A percentile compares a stretch with the other conserved stretches of the same genome.
phyloP scores from a whole-genome alignment of 441 rosid species.

The Macaranga tanarius region DNA sequence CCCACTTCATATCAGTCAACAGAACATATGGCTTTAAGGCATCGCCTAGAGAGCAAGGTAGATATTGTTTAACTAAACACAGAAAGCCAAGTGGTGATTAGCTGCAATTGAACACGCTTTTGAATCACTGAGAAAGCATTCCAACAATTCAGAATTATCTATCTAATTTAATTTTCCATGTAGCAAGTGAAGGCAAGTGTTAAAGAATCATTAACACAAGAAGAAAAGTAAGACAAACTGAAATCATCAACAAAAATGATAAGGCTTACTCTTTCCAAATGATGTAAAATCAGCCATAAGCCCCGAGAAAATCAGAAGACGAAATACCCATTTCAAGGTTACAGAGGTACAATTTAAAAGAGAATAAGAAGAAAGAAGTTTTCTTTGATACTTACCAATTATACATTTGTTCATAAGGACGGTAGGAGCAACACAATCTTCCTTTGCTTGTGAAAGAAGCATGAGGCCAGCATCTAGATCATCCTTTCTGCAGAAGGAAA shows the following conservation, averaged over 20 bases:
- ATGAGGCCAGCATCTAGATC: constrained; percentile 65
- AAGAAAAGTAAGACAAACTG: background rate
- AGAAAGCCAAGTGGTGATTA: background rate
- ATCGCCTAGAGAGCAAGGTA: background rate
- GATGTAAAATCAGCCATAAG: constrained; percentile 1
- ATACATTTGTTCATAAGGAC: constrained; percentile 67
- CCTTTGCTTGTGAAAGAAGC: constrained; percentile 72
- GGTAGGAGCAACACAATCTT: constrained; percentile 58
- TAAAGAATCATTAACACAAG: background rate
- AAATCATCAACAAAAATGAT: background rate
- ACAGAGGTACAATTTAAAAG: background rate
- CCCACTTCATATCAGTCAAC: background rate
- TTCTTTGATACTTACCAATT: constrained; percentile 51
- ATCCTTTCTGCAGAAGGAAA: constrained; percentile 55
- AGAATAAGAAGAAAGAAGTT: background rate
- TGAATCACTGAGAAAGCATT: background rate
- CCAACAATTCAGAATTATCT: background rate
- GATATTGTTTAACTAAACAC: background rate
- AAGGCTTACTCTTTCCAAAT: background rate
- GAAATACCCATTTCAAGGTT: background rate
- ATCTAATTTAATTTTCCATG: background rate
- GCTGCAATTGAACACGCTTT: background rate
- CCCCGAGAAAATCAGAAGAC: background rate
- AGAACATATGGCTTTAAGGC: background rate
- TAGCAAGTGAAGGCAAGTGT: background rate